Evolutionary conservation across 1,284 basidiomycete genomes (phyloP).

Genomic region (Austropuccinia psidii): DNA sequence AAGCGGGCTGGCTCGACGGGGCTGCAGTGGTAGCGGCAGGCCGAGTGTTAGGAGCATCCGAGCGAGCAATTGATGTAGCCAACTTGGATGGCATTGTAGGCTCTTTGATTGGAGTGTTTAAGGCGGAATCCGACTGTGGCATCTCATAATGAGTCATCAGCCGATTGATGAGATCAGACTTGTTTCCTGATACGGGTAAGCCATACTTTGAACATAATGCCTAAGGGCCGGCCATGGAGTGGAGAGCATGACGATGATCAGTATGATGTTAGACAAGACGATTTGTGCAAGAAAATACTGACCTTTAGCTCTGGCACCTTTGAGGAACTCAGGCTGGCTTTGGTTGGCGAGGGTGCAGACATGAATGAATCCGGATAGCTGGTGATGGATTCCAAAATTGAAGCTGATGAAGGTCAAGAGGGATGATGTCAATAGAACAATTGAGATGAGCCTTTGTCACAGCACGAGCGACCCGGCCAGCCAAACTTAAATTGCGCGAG

Average conservation of each 20-base stretch:
- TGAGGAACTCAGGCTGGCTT: neutral
- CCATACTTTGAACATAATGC: slow-evolving; percentile 21
- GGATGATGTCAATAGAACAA: neutral
- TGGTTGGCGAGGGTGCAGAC: neutral
- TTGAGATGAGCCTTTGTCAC: neutral
- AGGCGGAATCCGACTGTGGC: neutral
- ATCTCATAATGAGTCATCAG: neutral
- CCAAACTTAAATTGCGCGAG: too few relatives aligned
- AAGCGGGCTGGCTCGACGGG: neutral
- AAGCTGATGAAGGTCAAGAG: neutral
- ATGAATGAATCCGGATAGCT: too few relatives aligned
- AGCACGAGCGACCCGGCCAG: too few relatives aligned
- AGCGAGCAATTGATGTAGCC: neutral
- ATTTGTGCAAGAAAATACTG: neutral
- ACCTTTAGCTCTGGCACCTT: slow-evolving; percentile 36
- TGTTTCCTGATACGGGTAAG: slow-evolving; percentile 22
- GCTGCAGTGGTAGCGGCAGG: neutral
- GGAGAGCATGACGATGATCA: neutral
- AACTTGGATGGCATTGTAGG: neutral
- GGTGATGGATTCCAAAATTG: too few relatives aligned
- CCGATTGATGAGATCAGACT: slow-evolving; percentile 27
- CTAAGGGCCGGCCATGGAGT: too few relatives aligned
- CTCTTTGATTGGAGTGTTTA: neutral
- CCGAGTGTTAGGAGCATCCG: neutral
- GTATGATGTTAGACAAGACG: neutral